A percentile compares a stretch with the other conserved stretches of the same genome.
phyloP scores from a whole-genome alignment of 129 eudicot genomes.

The Escallonia rubra region DNA sequence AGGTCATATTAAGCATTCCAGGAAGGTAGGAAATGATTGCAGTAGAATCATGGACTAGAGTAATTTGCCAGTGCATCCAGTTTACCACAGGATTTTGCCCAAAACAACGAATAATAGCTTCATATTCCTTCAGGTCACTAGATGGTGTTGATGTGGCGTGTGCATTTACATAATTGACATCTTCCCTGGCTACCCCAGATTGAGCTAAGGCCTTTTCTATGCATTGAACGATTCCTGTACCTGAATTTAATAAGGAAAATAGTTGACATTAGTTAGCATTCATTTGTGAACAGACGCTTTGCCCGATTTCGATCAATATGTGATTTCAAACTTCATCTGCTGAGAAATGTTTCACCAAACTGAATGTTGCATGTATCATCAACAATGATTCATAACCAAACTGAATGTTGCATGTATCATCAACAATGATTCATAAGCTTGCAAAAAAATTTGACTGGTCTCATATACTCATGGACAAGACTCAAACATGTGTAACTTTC shows the following conservation, averaged over 20 bases:
- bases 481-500: no score
- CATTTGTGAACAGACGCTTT: no score
- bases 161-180: slow-evolving; percentile 54
- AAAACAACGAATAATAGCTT: slow-evolving; percentile 81
- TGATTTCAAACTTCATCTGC: no score
- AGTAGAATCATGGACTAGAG: background rate
- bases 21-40: background rate
- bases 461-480: no score
- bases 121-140: slow-evolving; percentile 66
- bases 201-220: slow-evolving; percentile 93
- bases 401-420: no score
- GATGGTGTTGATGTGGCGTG: slow-evolving; percentile 44
- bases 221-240: slow-evolving; percentile 68
- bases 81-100: slow-evolving; percentile 78
- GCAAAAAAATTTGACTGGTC: no score
- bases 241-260: slow-evolving; percentile 12
- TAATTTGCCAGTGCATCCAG: background rate
- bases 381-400: no score
- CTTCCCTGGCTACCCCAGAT: slow-evolving; percentile 85
- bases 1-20: background rate
- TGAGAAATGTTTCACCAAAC: no score
- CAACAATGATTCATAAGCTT: no score
- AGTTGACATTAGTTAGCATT: no score
- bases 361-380: no score
- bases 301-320: no score